phyloP scores from a whole-genome alignment of 2,329 filamentous ascomycete genomes.

The Colletotrichum truncatum region DNA sequence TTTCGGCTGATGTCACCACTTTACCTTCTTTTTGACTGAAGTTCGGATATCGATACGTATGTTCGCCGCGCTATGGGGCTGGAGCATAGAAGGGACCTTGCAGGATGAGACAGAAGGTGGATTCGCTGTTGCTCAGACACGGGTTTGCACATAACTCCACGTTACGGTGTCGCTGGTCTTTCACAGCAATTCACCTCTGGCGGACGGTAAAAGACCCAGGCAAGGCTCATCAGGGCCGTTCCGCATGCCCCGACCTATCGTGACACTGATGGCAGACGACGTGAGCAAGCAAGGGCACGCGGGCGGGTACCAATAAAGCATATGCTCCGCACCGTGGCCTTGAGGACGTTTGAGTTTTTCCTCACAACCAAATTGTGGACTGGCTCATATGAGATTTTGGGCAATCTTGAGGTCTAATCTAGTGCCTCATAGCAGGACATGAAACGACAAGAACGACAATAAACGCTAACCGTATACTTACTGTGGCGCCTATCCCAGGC shows the following conservation, averaged over 20 bases:
- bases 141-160: background rate
- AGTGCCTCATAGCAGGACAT: conserved; percentile 14
- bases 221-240: conserved; percentile 16
- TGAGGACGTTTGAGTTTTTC: conserved; percentile 6
- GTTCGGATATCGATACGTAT: background rate
- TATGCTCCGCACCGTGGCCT: conserved; percentile 12
- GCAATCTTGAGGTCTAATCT: conserved; percentile 14
- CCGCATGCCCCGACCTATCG: conserved; percentile 18
- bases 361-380: background rate
- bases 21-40: background rate
- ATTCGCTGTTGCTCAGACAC: conserved; percentile 2
- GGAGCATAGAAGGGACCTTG: background rate
- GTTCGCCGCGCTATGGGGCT: background rate
- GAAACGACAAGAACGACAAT: conserved; percentile 20
- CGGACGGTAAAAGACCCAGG: background rate
- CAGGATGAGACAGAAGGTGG: conserved; percentile 9
- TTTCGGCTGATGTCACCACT: conserved; percentile 16
- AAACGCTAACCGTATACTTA: conserved; percentile 17
- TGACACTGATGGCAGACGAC: conserved; percentile 1
- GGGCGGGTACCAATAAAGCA: conserved; percentile 23
- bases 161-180: conserved; percentile 8
- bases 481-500: conserved; percentile 1
- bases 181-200: conserved; percentile 7
- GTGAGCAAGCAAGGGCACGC: conserved; percentile 3
- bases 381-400: conserved; percentile 1